Evolutionary conservation across 441 rosid genomes (phyloP).

Genomic region (Aquilaria agallochum): DNA sequence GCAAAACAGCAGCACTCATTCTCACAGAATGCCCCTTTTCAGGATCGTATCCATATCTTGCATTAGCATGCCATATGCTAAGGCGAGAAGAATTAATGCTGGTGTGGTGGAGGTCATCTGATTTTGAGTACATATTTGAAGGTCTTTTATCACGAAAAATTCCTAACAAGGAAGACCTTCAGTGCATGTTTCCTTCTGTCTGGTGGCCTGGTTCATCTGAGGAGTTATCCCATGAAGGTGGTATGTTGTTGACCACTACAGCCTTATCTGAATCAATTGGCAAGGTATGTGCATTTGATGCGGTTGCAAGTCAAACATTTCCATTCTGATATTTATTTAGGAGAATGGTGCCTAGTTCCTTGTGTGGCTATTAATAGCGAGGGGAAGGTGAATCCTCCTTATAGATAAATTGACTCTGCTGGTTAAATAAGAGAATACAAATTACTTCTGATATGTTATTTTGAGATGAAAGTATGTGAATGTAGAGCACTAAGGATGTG

Average conservation of each 20-base stretch:
- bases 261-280: conserved; percentile 76
- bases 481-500: too few relatives aligned
- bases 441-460: too few relatives aligned
- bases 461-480: too few relatives aligned
- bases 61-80: conserved; percentile 81
- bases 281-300: conserved; percentile 48
- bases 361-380: too few relatives aligned
- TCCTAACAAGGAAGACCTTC: conserved; percentile 88
- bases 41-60: conserved; percentile 87
- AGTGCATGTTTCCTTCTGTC: conserved; percentile 82
- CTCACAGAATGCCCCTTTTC: conserved; percentile 90
- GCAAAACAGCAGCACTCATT: conserved; percentile 66
- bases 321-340: too few relatives aligned
- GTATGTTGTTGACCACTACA: conserved; percentile 76
- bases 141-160: conserved; percentile 77
- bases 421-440: background rate
- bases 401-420: background rate
- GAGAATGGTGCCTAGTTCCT: too few relatives aligned
- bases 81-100: conserved; percentile 76
- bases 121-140: conserved; percentile 83
- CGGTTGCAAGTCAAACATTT: too few relatives aligned
- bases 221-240: conserved; percentile 68
- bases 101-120: conserved; percentile 80
- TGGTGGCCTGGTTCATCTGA: conserved; percentile 99
- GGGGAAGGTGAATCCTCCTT: background rate